phyloP scores from a whole-genome alignment of 2,329 filamentous ascomycete genomes.

The Acephala macrosclerotiorum region DNA sequence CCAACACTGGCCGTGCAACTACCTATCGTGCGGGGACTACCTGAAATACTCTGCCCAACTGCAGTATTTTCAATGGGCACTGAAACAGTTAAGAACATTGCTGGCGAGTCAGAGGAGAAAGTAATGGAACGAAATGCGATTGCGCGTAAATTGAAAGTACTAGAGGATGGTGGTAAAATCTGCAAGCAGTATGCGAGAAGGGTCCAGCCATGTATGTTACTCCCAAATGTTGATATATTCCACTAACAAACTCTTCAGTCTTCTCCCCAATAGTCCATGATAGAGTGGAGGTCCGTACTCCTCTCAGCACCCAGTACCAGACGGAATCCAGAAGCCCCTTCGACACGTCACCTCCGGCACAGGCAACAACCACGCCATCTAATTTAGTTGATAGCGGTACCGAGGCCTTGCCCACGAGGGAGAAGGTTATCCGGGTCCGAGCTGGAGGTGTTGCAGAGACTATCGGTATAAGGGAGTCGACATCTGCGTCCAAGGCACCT shows the following conservation, averaged over 20 bases:
- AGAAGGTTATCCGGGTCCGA: too few species aligned
- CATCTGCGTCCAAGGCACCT: too few species aligned
- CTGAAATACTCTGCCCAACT: conserved; percentile 33
- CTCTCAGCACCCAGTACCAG: too few species aligned
- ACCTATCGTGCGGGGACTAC: conserved; percentile 30
- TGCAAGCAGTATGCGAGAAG: conserved; percentile 33
- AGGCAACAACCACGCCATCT: too few species aligned
- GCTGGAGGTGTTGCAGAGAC: too few species aligned
- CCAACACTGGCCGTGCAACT: conserved; percentile 32
- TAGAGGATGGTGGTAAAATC: conserved; percentile 31
- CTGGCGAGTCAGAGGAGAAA: conserved; percentile 32
- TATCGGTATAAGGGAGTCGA: too few species aligned
- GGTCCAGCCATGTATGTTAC: conserved; percentile 2
- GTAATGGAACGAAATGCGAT: conserved; percentile 25
- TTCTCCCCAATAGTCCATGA: neutral
- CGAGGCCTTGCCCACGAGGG: too few species aligned
- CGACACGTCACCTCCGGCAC: too few species aligned
- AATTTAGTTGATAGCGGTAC: too few species aligned
- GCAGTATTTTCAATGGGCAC: conserved; percentile 30
- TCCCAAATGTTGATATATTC: neutral
- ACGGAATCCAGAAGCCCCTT: too few species aligned
- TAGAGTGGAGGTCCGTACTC: neutral
- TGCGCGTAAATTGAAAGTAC: conserved; percentile 22
- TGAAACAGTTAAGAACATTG: conserved; percentile 27
- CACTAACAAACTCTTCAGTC: conserved; percentile 36